Conservation (phyloP, 2,329 filamentous ascomycete genomes). For the Sordariomycetes sp. region DNA sequence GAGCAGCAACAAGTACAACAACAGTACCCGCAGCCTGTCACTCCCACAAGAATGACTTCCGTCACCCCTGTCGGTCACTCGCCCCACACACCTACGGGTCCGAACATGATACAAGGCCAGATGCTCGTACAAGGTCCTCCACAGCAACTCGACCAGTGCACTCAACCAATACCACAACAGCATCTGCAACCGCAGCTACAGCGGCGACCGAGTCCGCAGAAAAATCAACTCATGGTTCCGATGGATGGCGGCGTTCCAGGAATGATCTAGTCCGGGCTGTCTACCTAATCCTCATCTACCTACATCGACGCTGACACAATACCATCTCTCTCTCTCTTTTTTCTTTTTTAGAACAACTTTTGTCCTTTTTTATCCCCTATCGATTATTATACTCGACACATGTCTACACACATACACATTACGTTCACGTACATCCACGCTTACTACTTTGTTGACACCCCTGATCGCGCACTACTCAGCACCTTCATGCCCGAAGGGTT, state of each 20-base stretch:
- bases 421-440: too few relatives aligned
- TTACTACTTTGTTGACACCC: too few relatives aligned
- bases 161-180: constrained; percentile 1
- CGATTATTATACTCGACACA: too few relatives aligned
- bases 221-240: constrained; percentile 10
- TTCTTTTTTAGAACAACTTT: background rate
- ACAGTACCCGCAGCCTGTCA: constrained; percentile 5
- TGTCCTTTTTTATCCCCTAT: too few relatives aligned
- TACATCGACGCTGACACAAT: background rate
- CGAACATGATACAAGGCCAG: constrained; percentile 2
- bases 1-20: constrained; percentile 8
- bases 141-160: background rate
- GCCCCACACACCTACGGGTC: background rate
- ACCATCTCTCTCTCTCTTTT: constrained; percentile 5
- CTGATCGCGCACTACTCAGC: too few relatives aligned
- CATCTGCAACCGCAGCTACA: constrained; percentile 1
- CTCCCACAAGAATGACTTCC: background rate
- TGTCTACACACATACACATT: too few relatives aligned
- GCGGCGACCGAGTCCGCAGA: constrained; percentile 8
- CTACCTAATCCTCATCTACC: background rate
- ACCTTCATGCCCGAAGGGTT: too few relatives aligned
- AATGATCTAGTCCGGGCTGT: constrained; percentile 6
- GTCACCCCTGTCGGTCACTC: background rate
- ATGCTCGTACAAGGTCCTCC: background rate
- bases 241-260: constrained; percentile 8